Conservation (phyloP, 306 rosid genomes). For the Cucurbita argyrosperma region DNA sequence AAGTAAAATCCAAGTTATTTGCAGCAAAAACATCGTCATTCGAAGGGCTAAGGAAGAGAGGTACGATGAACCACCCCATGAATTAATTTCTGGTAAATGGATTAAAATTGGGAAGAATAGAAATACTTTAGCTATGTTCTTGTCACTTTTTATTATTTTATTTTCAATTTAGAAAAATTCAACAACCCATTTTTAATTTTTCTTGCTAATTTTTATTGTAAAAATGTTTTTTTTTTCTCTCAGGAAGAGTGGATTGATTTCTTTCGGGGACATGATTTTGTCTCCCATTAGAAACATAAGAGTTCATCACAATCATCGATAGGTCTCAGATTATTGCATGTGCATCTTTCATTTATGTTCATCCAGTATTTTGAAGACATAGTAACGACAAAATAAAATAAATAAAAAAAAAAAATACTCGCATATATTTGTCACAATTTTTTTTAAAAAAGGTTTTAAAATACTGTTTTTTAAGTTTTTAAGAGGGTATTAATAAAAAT, state of each 20-base stretch:
- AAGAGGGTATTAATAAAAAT: no score
- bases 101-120: not conserved
- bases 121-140: not conserved
- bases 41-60: conserved; percentile 26
- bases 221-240: not conserved
- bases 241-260: not conserved
- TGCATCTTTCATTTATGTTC: not conserved
- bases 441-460: no score
- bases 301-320: not conserved
- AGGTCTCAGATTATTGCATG: not conserved
- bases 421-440: no score
- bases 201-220: no score
- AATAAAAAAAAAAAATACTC: no score
- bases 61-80: conserved; percentile 29
- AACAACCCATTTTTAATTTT: no score
- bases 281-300: not conserved
- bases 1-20: not conserved
- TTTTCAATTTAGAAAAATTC: not conserved
- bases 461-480: no score
- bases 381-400: no score
- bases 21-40: not conserved
- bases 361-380: not conserved
- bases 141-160: not conserved
- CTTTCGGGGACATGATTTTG: not conserved
- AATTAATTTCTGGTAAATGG: conserved; percentile 17